phyloP scores from a whole-genome alignment of 208 protist genomes.

The Strigomonas culicis region DNA sequence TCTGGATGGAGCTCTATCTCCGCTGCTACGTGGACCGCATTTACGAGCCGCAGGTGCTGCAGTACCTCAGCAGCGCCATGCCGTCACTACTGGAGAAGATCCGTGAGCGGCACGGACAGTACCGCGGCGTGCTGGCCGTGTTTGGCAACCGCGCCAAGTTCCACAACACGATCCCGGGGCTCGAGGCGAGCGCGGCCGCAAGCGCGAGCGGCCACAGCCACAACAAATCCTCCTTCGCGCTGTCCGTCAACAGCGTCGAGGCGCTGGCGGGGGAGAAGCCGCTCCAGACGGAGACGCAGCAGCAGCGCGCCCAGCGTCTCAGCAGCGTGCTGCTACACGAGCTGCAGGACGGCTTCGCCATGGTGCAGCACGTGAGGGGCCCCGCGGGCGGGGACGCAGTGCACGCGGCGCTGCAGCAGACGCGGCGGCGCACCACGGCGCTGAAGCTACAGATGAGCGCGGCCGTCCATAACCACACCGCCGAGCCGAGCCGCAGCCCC shows the following conservation, averaged over 20 bases:
- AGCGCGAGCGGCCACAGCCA: too few species aligned
- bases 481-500: too few species aligned
- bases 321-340: too few species aligned
- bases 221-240: neutral
- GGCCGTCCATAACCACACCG: too few species aligned
- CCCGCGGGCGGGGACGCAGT: too few species aligned
- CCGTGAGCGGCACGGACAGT: slow-evolving; percentile 28
- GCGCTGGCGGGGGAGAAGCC: neutral
- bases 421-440: too few species aligned
- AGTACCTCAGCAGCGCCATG: slow-evolving; percentile 3
- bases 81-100: slow-evolving; percentile 36
- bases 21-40: slow-evolving; percentile 26
- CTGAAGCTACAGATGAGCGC: too few species aligned
- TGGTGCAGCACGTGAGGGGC: neutral
- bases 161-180: too few species aligned
- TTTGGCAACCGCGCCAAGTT: slow-evolving; percentile 8
- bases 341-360: neutral
- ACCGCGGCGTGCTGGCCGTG: slow-evolving; percentile 13
- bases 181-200: neutral
- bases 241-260: neutral
- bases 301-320: too few species aligned
- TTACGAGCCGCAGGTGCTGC: slow-evolving; percentile 19
- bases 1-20: slow-evolving; percentile 56
- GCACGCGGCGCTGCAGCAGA: too few species aligned
- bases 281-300: too few species aligned